Conservation (phyloP, 2,329 filamentous ascomycete genomes). For the Ceratocystis smalleyi region DNA sequence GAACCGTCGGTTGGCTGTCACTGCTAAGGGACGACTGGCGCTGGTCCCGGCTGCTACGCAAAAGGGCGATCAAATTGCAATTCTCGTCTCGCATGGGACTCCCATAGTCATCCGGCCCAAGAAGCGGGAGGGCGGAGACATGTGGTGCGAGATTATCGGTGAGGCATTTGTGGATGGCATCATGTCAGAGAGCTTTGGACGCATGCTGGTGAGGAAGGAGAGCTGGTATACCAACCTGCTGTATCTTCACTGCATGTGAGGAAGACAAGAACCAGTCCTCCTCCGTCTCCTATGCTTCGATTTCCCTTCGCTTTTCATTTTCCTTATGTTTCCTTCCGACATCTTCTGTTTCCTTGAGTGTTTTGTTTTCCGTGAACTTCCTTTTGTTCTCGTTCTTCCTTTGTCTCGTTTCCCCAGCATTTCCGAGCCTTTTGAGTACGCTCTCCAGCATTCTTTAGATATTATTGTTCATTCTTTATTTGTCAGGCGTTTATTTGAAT, state of each 20-base stretch:
- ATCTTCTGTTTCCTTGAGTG: not conserved
- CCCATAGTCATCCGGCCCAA: conserved; percentile 13
- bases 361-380: not conserved
- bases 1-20: conserved; percentile 13
- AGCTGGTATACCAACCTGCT: conserved; percentile 10
- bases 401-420: not conserved
- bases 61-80: conserved; percentile 12
- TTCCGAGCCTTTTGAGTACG: not conserved
- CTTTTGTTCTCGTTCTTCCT: not conserved
- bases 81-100: conserved; percentile 14
- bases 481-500: too few species aligned
- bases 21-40: conserved; percentile 8
- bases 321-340: not conserved
- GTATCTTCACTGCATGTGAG: conserved; percentile 13
- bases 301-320: not conserved
- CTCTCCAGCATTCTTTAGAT: not conserved
- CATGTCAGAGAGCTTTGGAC: conserved; percentile 12
- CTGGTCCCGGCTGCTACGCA: conserved; percentile 15
- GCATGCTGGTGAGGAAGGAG: conserved; percentile 13
- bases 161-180: conserved; percentile 16
- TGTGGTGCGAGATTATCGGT: conserved; percentile 15
- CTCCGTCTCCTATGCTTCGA: not conserved
- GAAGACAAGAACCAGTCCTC: not conserved
- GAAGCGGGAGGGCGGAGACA: conserved; percentile 2
- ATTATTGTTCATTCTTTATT: not conserved